Evolutionary conservation across 768 basidiomycete species (phyloP), one percentile per base, ranked within the genome.

Genomic region (Mycena belliarum): DNA sequence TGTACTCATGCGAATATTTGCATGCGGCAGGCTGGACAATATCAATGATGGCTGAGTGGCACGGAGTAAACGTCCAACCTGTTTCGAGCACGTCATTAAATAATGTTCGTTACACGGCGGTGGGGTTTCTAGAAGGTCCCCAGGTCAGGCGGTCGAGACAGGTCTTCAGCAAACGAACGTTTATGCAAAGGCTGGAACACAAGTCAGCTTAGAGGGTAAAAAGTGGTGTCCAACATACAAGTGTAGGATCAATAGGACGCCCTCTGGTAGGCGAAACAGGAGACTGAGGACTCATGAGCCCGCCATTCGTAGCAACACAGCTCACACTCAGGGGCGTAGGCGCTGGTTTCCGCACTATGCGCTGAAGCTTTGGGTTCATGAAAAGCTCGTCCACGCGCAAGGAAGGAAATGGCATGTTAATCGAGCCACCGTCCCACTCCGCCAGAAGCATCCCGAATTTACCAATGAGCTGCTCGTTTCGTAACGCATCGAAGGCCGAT

Each of bases 71-170:
- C 10, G 0, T 33, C 20, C 28, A 65, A 84, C 86, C 73, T 87
- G 88, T 78, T 91, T 91, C 53, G 87, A 88, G 74, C 91, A 92
- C 40, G 79, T 79, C 86, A 91, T 89, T 65, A 92, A 73, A 71
- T 93, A 93, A 67, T 85, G 82, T 72, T 92, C 89, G 65, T 92
- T 93, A 76, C 91, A 92, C 18, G 91, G 91, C 15, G 91, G 90
- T 32, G 91, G 91, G 57, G 80, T 83, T 73, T 92, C 91, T 92
- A 70, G 37, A 6, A 16, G 7, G 45, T 52, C 43, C 1, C 14
- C 6, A 8, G 32, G 57, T 46, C 35, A 53, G 43, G 18, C 14
- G 15, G 4, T 8, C 35, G 15, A 40, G 10, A 20, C 38, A 20
- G 8, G 7, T 16, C 6, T 32, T 14, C 10, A 14, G 9, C 6